Evolutionary conservation across 768 basidiomycete genomes (phyloP).

Genomic region (Melanogaster broomeanus): DNA sequence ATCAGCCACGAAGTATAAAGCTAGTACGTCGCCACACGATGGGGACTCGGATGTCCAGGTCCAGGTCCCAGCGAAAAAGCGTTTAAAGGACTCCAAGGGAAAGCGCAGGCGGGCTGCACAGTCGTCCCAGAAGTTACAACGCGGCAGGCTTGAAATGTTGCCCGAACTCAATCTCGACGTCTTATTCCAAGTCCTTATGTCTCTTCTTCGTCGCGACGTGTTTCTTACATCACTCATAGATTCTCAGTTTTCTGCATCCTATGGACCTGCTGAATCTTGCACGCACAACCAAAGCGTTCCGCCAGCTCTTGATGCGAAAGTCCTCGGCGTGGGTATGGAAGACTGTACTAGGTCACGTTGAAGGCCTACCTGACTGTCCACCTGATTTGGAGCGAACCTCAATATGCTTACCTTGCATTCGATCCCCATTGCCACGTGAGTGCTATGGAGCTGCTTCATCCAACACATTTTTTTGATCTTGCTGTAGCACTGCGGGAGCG

Average conservation of each 20-base stretch:
- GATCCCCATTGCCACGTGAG: slow-evolving; percentile 22
- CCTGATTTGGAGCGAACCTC: slow-evolving; percentile 44
- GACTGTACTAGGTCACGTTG: slow-evolving; percentile 29
- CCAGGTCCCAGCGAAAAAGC: too few species aligned
- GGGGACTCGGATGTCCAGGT: too few species aligned
- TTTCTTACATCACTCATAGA: slow-evolving; percentile 21
- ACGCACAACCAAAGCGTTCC: too few species aligned
- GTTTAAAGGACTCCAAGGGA: too few species aligned
- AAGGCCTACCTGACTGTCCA: slow-evolving; percentile 44
- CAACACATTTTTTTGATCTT: background rate
- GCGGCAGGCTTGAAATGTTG: too few species aligned
- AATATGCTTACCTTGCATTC: slow-evolving; percentile 46
- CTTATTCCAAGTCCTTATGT: slow-evolving; percentile 13
- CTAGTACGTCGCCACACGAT: too few species aligned
- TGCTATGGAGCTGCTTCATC: background rate
- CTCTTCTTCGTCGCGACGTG: background rate
- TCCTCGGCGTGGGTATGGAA: slow-evolving; percentile 29
- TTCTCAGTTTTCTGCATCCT: slow-evolving; percentile 41
- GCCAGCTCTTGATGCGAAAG: too few species aligned
- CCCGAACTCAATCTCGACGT: slow-evolving; percentile 22
- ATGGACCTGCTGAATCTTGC: too few species aligned
- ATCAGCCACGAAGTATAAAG: too few species aligned
- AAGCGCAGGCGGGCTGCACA: too few species aligned
- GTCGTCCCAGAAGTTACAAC: too few species aligned
- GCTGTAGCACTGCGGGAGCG: slow-evolving; percentile 10